These are phyloP conservation scores for Chalciporus sphaerocephalus DNA, from an alignment of 768 basidiomycete genomes.

Conservation along the genomic window DNA sequence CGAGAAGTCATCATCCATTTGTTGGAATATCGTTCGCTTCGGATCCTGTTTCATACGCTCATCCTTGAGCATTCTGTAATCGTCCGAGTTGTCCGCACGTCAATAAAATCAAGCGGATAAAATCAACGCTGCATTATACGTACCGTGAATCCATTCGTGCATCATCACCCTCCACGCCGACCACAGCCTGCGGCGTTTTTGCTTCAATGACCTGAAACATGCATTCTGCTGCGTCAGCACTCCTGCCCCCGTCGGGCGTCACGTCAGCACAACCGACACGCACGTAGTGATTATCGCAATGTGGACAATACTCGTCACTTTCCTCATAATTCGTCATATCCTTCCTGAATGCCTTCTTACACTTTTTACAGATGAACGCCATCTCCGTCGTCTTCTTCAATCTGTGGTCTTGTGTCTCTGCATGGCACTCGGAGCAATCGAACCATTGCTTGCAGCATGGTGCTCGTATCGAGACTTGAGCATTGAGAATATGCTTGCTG, in stretches of 20 bases:
- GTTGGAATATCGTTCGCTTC: constrained; percentile 45
- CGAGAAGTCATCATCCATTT: constrained; percentile 47
- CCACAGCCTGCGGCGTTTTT: constrained; percentile 79
- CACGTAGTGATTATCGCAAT: constrained; percentile 98
- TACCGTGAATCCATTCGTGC: constrained; percentile 85
- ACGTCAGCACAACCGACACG: constrained; percentile 27
- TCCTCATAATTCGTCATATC: constrained; percentile 92
- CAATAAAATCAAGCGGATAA: background rate
- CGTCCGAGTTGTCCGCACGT: background rate
- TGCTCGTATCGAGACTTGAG: constrained; percentile 92
- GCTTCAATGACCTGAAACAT: constrained; percentile 77
- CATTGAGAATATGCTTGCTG: constrained; percentile 95
- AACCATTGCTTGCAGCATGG: constrained; percentile 98
- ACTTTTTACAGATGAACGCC: constrained; percentile 82
- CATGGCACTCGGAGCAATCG: constrained; percentile 96
- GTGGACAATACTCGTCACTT: constrained; percentile 96
- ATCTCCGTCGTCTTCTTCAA: constrained; percentile 79
- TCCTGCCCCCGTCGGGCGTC: background rate
- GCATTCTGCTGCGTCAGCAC: background rate
- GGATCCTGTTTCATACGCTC: constrained; percentile 62
- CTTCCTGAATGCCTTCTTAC: constrained; percentile 94
- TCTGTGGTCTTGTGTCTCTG: constrained; percentile 69
- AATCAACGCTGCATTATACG: constrained; percentile 20
- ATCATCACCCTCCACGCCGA: constrained; percentile 91
- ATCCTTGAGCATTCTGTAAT: constrained; percentile 79